Conservation (phyloP, 352 stramenopile genomes). For the Globisporangium yorkense region DNA sequence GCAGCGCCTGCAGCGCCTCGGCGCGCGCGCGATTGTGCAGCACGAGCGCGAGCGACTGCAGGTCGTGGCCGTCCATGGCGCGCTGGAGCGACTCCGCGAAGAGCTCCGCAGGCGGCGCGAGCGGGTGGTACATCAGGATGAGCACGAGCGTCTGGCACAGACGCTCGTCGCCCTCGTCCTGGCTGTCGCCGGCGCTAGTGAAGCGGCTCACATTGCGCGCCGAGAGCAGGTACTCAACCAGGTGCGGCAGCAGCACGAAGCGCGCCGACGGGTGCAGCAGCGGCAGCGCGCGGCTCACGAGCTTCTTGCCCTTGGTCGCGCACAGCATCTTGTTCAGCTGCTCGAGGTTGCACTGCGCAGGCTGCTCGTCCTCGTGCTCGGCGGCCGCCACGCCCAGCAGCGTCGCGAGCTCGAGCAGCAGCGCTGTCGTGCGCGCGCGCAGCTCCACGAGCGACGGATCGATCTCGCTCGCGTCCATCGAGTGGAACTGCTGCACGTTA, state of each 20-base stretch:
- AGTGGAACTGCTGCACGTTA: constrained; percentile 85
- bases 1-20: constrained; percentile 64
- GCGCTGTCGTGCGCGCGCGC: constrained; percentile 52
- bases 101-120: constrained; percentile 53
- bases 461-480: constrained; percentile 62
- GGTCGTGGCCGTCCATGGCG: constrained; percentile 46
- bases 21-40: constrained; percentile 71
- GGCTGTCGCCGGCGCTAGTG: constrained; percentile 13
- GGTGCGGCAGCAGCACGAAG: constrained; percentile 64
- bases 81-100: constrained; percentile 60
- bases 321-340: constrained; percentile 56
- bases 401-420: constrained; percentile 62
- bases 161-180: constrained; percentile 41
- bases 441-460: constrained; percentile 65
- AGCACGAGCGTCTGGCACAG: constrained; percentile 79
- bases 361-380: constrained; percentile 11
- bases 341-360: constrained; percentile 38
- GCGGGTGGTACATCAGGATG: constrained; percentile 74
- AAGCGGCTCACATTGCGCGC: constrained; percentile 28
- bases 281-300: constrained; percentile 71
- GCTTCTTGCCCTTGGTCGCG: constrained; percentile 60
- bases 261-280: constrained; percentile 74
- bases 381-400: constrained; percentile 51
- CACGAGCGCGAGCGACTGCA: constrained; percentile 54
- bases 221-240: constrained; percentile 60